phyloP scores from a whole-genome alignment of 2,329 filamentous ascomycete genomes.

The Colletotrichum chrysophilum region DNA sequence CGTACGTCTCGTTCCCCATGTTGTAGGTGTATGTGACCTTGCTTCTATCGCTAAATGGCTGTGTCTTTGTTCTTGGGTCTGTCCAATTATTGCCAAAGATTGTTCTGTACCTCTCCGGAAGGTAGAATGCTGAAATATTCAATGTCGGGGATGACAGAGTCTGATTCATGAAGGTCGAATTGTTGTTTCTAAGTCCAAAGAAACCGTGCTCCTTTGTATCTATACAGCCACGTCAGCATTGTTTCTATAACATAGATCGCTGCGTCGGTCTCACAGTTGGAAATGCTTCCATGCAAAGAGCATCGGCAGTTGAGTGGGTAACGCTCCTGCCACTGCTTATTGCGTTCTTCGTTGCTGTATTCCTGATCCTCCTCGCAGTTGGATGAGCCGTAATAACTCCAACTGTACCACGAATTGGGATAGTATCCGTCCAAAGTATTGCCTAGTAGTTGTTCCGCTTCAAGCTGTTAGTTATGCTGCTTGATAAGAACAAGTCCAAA shows the following conservation, averaged over 20 bases:
- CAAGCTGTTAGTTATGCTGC: not conserved
- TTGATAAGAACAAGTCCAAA: not conserved
- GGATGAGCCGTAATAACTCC: not conserved
- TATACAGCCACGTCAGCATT: not conserved
- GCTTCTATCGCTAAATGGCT: not conserved
- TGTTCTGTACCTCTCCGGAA: not conserved
- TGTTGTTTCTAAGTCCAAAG: slow-evolving; percentile 9
- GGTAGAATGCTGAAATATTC: slow-evolving; percentile 19
- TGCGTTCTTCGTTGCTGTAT: not conserved
- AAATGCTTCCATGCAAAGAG: not conserved
- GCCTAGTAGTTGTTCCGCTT: not conserved
- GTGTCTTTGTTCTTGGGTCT: not conserved
- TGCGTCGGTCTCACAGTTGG: not conserved
- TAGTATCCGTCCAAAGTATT: not conserved
- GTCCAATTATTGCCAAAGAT: slow-evolving; percentile 1
- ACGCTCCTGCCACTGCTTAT: not conserved
- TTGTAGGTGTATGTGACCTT: not conserved
- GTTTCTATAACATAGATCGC: not conserved
- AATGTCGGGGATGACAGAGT: slow-evolving; percentile 14
- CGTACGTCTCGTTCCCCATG: slow-evolving; percentile 19
- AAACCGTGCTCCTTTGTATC: slow-evolving; percentile 23
- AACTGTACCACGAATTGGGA: not conserved
- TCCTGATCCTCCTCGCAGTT: not conserved
- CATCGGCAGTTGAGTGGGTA: not conserved
- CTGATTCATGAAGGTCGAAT: slow-evolving; percentile 12